A percentile compares a stretch with the other conserved stretches of the same genome.
Evolutionary conservation across 2,329 filamentous ascomycete species (phyloP).

Genomic region (Fusarium tupiense): DNA sequence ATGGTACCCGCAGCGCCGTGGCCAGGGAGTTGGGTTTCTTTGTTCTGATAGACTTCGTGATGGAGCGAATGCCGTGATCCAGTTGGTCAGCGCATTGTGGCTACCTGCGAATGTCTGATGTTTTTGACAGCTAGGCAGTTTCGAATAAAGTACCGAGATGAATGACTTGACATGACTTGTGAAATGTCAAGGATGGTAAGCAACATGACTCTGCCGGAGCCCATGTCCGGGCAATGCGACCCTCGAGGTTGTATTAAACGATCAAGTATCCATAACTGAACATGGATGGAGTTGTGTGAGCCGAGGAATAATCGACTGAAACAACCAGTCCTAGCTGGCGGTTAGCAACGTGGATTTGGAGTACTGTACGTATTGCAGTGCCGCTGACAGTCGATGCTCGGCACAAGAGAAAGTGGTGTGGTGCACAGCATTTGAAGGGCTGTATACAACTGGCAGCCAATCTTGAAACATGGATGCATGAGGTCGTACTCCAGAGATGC

Average conservation of each 20-base stretch:
- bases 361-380: neutral
- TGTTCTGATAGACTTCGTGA: conserved; percentile 16
- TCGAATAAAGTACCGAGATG: conserved; percentile 2
- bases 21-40: conserved; percentile 32
- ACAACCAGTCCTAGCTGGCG: conserved; percentile 6
- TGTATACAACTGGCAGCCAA: neutral
- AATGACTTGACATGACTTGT: conserved; percentile 10
- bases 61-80: neutral
- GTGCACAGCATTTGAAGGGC: conserved; percentile 1
- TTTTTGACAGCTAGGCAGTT: conserved; percentile 1
- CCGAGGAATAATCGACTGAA: conserved; percentile 22
- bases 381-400: neutral
- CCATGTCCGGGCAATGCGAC: conserved; percentile 14
- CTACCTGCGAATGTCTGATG: neutral
- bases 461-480: conserved; percentile 23
- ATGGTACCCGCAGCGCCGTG: conserved; percentile 22
- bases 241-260: conserved; percentile 10
- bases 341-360: neutral
- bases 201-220: conserved; percentile 23
- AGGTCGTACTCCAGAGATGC: conserved; percentile 11
- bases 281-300: neutral
- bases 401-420: neutral
- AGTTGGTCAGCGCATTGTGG: conserved; percentile 18
- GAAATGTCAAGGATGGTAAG: neutral
- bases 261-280: neutral